Base-by-base conservation (phyloP, 1,284 basidiomycete genomes). In the Cryptococcus maquisensis region DNA sequence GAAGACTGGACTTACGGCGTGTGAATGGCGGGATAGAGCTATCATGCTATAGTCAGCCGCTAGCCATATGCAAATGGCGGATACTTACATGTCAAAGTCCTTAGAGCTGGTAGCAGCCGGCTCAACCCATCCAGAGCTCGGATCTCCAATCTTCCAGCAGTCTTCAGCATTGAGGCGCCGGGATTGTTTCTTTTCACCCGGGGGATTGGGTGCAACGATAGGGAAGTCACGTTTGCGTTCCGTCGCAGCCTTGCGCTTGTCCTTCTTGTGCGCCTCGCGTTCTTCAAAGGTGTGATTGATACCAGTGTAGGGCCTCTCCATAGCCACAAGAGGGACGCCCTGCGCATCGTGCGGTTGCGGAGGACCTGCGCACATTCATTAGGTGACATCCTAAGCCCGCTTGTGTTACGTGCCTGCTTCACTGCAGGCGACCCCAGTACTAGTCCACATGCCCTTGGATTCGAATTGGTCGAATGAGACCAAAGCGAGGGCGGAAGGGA, bases 111-210 rank as follows among this genome's bases (percentile, higher is more conserved):
- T 67, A 0, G 48, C 50, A 4, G 50, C 48, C 0, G 69, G 68
- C 49, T 73, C 72, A 0, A 52, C 46, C 69, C 69, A 72, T 2
- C 41, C 47, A 2, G 13, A 32, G 0, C 32, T 53, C 3, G 51
- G 53, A 12, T 60, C 44, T 2, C 68, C 71, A 24, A 74, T 66
- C 49, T 61, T 64, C 61, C 61, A 72, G 37, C 62, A 64, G 47
- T 68, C 62, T 12, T 59, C 60, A 10, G 45, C 28, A 1, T 26
- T 8, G 10, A 67, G 26, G 4, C 59, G 48, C n/a, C 47, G 36
- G 32, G 38, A 24, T 48, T 50, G 15, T 16, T 36, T 46, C 40
- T 32, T 32, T 6, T 1, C 10, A 6, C 10, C 10, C 24, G 35
- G 36, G 18, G 4, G 1, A 32, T 49, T 20, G 16, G 16, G 28